A percentile compares a stretch with the other conserved stretches of the same genome.
Conservation (phyloP, 1,284 basidiomycete species). For the Pholiota adiposa region DNA sequence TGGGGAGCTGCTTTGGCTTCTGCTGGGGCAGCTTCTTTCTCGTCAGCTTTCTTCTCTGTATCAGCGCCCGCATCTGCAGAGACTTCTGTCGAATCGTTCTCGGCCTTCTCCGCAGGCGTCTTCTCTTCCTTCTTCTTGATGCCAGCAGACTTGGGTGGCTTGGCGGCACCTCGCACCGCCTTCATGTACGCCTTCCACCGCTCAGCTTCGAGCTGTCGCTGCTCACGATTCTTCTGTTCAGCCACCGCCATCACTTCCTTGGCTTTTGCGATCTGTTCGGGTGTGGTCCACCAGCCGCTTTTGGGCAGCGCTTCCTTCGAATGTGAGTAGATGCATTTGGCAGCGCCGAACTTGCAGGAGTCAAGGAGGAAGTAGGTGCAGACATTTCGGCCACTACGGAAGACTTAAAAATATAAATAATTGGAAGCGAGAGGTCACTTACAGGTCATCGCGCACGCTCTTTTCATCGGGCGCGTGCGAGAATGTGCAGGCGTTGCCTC, state of each 20-base stretch:
- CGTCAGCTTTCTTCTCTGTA: conserved; percentile 5
- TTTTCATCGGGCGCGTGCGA: conserved; percentile 55
- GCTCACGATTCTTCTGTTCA: conserved; percentile 33
- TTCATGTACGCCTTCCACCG: conserved; percentile 28
- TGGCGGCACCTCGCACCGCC: conserved; percentile 17
- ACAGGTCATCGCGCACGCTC: conserved; percentile 56
- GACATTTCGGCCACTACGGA: conserved; percentile 41
- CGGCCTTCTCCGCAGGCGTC: conserved; percentile 1
- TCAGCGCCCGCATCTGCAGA: not conserved
- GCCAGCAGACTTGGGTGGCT: conserved; percentile 17
- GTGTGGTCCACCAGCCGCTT: conserved; percentile 38
- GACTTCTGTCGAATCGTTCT: not conserved
- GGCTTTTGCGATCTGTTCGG: conserved; percentile 31
- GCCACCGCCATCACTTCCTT: conserved; percentile 36
- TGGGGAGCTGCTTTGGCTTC: not conserved
- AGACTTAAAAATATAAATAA: not conserved
- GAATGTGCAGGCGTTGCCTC: conserved; percentile 43
- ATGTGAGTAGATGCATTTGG: conserved; percentile 42
- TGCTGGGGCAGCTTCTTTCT: not conserved
- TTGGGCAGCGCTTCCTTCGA: conserved; percentile 32
- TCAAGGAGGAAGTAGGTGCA: conserved; percentile 42
- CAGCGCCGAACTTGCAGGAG: conserved; percentile 40
- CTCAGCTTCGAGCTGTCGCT: conserved; percentile 27
- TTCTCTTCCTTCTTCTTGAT: conserved; percentile 11
- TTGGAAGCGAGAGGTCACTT: conserved; percentile 23